phyloP scores from a whole-genome alignment of 2,329 filamentous ascomycete species.

The Alternaria consortialis region DNA sequence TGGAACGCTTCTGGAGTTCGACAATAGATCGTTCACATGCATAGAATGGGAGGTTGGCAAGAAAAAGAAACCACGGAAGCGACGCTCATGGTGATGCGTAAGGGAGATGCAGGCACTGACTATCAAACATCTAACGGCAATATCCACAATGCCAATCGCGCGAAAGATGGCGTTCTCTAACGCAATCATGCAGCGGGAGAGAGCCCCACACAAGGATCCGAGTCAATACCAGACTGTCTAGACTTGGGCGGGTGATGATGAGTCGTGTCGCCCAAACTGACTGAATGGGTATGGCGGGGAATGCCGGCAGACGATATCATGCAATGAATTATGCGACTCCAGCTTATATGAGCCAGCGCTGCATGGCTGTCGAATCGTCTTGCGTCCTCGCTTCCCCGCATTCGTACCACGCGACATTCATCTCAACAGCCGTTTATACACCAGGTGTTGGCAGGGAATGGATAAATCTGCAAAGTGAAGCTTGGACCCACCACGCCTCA shows the following conservation, averaged over 20 bases:
- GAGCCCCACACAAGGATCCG: slow-evolving; percentile 20
- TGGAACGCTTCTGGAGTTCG: neutral
- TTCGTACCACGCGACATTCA: slow-evolving; percentile 5
- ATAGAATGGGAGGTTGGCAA: neutral
- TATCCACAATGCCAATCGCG: slow-evolving; percentile 5
- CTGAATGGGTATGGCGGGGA: neutral
- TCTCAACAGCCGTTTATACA: neutral
- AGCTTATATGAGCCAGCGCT: slow-evolving; percentile 4
- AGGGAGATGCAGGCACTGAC: slow-evolving; percentile 5
- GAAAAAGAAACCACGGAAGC: neutral
- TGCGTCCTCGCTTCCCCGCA: slow-evolving; percentile 16
- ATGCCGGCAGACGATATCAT: neutral
- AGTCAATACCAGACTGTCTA: slow-evolving; percentile 26
- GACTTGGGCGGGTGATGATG: slow-evolving; percentile 9
- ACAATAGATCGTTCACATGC: neutral
- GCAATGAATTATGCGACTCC: neutral
- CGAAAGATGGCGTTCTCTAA: slow-evolving; percentile 16
- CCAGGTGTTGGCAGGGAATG: slow-evolving; percentile 15
- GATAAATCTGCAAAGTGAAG: slow-evolving; percentile 15
- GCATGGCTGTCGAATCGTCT: neutral
- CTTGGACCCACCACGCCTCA: slow-evolving; percentile 3
- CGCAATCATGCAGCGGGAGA: slow-evolving; percentile 16
- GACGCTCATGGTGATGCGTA: slow-evolving; percentile 7
- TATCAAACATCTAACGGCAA: slow-evolving; percentile 15
- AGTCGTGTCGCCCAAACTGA: slow-evolving; percentile 4